Percentiles rank a stretch among this genome's conserved stretches.
Evolutionary conservation across 805 yeast species (phyloP).

Genomic region (Barnettozyma sucrosica): DNA sequence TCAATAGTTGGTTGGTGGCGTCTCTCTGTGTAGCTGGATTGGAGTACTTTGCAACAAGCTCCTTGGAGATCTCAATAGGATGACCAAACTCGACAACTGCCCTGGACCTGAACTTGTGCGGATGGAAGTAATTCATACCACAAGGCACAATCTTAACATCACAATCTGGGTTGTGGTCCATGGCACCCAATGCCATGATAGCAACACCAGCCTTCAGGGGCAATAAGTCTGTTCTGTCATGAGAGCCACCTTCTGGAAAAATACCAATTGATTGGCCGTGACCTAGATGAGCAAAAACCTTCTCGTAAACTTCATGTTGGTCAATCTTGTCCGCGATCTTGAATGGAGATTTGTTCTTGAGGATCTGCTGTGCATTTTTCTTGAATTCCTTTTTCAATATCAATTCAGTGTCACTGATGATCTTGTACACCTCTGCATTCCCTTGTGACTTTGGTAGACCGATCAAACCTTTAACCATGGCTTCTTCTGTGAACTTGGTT

Average conservation of each 20-base stretch:
- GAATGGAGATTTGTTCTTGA: conserved; percentile 49
- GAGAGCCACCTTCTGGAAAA: conserved; percentile 98
- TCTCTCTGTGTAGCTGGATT: conserved; percentile 56
- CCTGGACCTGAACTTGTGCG: conserved; percentile 90
- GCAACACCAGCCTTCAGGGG: conserved; percentile 98
- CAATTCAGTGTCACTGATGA: conserved; percentile 69
- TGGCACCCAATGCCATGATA: conserved; percentile 94
- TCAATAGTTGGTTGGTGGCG: conserved; percentile 70
- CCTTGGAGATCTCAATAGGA: conserved; percentile 64
- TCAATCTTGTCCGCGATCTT: conserved; percentile 80
- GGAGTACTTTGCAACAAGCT: conserved; percentile 59
- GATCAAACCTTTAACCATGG: conserved; percentile 58
- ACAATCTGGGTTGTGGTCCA: conserved; percentile 68
- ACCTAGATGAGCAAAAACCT: conserved; percentile 78
- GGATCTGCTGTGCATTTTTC: conserved; percentile 37
- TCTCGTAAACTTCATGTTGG: conserved; percentile 76
- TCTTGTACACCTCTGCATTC: conserved; percentile 59
- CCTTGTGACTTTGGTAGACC: conserved; percentile 79
- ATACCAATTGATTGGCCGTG: conserved; percentile 83
- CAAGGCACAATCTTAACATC: conserved; percentile 89
- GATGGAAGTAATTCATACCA: conserved; percentile 96
- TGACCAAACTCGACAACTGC: conserved; percentile 94
- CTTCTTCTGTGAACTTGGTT: conserved; percentile 55
- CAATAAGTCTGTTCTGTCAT: conserved; percentile 84
- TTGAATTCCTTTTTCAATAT: conserved; percentile 65